A percentile compares a stretch with the other conserved stretches of the same genome.
Conservation (phyloP, 176 grass and related monocot genomes). For the Rhynchospora pubera region DNA sequence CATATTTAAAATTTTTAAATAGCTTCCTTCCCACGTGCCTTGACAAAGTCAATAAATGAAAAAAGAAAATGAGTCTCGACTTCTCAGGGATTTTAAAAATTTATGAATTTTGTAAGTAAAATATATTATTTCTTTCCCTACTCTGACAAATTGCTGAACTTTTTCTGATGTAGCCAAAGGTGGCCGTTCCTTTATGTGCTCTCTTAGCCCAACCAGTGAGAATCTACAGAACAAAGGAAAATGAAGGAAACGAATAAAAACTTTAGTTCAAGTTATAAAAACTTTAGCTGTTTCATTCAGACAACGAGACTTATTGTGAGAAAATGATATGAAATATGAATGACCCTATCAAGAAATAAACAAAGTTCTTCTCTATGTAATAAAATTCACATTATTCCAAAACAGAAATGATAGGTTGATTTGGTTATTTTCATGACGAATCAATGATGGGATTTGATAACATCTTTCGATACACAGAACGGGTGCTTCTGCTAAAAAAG, state of each 20-base stretch:
- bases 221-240: constrained; percentile 39
- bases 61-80: background rate
- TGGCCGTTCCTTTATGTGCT: constrained; percentile 93
- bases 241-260: background rate
- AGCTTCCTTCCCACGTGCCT: no score
- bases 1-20: no score
- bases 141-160: constrained; percentile 94
- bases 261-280: background rate
- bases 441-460: background rate
- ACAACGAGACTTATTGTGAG: background rate
- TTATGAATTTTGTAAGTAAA: background rate
- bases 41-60: no score
- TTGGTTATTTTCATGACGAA: background rate
- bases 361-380: background rate
- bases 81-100: background rate
- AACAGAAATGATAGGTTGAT: background rate
- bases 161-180: constrained; percentile 96
- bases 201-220: constrained; percentile 77
- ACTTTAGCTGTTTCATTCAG: background rate
- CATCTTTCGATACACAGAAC: background rate
- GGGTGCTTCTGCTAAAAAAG: background rate
- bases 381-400: background rate
- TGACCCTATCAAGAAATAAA: background rate
- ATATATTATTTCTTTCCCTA: constrained; percentile 26
- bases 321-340: background rate